Evolutionary conservation across 2,329 filamentous ascomycete genomes (phyloP), one percentile per base, ranked within the genome.

Genomic region (Scedosporium apiospermum): DNA sequence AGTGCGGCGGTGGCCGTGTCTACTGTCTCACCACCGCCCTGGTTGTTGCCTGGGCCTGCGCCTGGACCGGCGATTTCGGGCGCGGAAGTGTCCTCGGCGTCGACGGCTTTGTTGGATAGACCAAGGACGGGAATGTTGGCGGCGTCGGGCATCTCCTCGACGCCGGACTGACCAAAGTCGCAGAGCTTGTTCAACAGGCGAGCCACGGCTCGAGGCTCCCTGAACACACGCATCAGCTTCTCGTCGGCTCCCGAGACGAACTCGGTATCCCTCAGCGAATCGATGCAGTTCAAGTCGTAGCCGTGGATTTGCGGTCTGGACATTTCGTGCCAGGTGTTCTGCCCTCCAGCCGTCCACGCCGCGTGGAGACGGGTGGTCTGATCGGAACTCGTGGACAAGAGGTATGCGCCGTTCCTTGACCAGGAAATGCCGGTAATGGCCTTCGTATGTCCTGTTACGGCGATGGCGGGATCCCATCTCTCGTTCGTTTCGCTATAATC

Each of bases 231-330:
- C 73, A 99, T 84, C n/a, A 99, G 84, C 76, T 99, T 99, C 78
- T 99, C 95, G 67, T 99, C 95, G 3, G 95, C 95, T 6, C 95
- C 95, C 2, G 93, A 96, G 23, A 98, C 88, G 71, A 99, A 99
- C 67, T 88, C 88, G 6, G 85, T 82, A 6, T 83, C 75, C 6
- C 85, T 87, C 4, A 97, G 79, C 0, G 87, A 83, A 70, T 92
- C 89, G 66, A 98, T 87, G 73, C 95, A 98, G 78, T 98, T 99
- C 62, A 99, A 82, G 73, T 99, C 93, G 73, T 99, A 99, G 44
- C 95, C 95, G 72, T 99, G 95, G 66, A 99, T 99, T 73, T 99
- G 95, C 3, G 95, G 95, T 59, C 95, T 82, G 1, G 93, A 89
- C 79, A 98, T 92, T 73, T 99, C 95, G 74, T 98, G 93, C 95